phyloP scores from a whole-genome alignment of 441 rosid species.

The Gossypium davidsonii region DNA sequence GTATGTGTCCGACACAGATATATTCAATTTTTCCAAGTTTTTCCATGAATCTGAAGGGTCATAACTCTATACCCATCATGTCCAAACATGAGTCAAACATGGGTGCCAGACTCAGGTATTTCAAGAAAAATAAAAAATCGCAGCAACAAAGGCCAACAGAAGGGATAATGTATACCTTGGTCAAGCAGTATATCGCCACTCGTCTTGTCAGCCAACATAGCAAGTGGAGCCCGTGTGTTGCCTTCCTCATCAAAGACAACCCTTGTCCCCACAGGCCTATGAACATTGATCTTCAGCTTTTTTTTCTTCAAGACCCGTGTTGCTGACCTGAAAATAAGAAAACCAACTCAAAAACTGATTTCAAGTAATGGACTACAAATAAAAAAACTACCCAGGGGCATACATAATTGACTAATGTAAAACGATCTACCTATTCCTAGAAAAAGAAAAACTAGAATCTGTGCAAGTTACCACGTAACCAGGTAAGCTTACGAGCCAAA shows the following conservation, averaged over 20 bases:
- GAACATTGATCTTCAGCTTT: slow-evolving; percentile 73
- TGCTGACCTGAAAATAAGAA: slow-evolving; percentile 40
- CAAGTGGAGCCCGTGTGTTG: slow-evolving; percentile 65
- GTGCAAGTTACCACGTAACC: background rate
- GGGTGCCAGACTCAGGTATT: background rate
- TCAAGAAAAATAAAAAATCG: too few species aligned
- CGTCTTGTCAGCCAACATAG: slow-evolving; percentile 55
- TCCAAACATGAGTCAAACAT: background rate
- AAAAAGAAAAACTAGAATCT: background rate
- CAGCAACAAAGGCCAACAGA: background rate
- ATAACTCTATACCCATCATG: background rate
- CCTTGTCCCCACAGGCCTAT: slow-evolving; percentile 72
- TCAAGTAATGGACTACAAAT: background rate
- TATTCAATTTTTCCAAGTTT: background rate
- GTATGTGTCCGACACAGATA: too few species aligned
- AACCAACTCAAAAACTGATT: background rate
- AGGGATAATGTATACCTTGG: slow-evolving; percentile 39
- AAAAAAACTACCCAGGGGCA: background rate
- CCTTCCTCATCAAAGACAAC: slow-evolving; percentile 83
- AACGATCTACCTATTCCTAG: background rate
- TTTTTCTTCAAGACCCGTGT: slow-evolving; percentile 72
- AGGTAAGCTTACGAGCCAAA: background rate
- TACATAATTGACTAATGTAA: background rate
- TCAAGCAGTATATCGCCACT: slow-evolving; percentile 42
- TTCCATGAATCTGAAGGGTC: background rate